These are phyloP conservation scores for Neonectria ditissima DNA, from an alignment of 2,329 filamentous ascomycete genomes.

Conservation along the genomic window DNA sequence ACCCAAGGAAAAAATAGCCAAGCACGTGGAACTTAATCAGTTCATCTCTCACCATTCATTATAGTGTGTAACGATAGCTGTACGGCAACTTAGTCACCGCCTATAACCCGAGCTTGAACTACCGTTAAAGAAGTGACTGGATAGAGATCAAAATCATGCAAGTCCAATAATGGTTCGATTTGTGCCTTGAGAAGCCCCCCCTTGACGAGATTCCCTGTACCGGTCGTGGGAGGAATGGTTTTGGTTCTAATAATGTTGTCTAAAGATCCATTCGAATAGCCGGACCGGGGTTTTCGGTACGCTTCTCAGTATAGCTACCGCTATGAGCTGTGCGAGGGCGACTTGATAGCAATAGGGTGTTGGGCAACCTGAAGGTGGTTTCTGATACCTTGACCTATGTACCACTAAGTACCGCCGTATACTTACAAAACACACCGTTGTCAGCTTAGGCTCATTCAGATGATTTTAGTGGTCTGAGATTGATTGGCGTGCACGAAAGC, in stretches of 20 bases:
- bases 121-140: neutral
- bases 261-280: too few relatives aligned
- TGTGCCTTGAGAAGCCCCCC: neutral
- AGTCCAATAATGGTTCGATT: slow-evolving; percentile 3
- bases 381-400: too few relatives aligned
- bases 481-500: slow-evolving; percentile 14
- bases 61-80: too few relatives aligned
- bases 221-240: slow-evolving; percentile 10
- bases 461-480: neutral
- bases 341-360: neutral
- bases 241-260: neutral
- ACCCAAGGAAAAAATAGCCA: neutral
- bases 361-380: neutral
- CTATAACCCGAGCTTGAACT: neutral
- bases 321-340: too few relatives aligned
- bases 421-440: too few relatives aligned
- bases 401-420: neutral
- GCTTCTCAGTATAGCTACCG: neutral
- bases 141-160: slow-evolving; percentile 3
- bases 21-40: neutral
- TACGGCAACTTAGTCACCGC: neutral
- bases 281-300: neutral
- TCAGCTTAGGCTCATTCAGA: neutral
- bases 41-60: neutral
- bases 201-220: neutral